Base-by-base conservation (phyloP, 2,329 filamentous ascomycete species). In the Clonostachys solani region DNA sequence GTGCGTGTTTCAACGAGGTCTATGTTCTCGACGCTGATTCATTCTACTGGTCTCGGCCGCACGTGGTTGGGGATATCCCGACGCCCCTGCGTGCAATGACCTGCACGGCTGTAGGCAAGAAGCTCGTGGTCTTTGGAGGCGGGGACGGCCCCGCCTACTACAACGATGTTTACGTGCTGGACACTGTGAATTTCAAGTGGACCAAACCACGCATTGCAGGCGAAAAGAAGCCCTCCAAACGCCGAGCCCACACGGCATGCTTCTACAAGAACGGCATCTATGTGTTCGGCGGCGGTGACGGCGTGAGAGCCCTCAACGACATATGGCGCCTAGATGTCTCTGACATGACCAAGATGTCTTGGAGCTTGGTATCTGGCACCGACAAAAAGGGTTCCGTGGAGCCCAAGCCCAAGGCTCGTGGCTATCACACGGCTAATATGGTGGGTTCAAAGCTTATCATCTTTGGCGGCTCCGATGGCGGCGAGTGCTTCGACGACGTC, bases 401-500 rank as follows among this genome's bases (percentile, higher is more conserved):
- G 48, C 58, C 62, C 43, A 73, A 73, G 42, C 84, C 84, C 17
- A 84, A 82, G 59, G 80, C 84, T 17, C 71, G 84, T 43, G 84
- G 84, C 45, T 87, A 87, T 60, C 84, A 87, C 62, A 87, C 84
- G 5, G 83, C 84, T 52, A 87, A 87, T 60, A 86, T 87, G 77
- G 83, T 87, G 40, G 83, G 83, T 52, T 78, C 77, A 64, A 87
- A 87, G 66, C 77, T 87, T 51, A 86, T 87, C 61, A 82, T 87
- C 56, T 87, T 80, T 60, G 84, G 84, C 37, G 84, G 84, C 34
- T 85, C 81, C 4, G 84, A 87, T 60, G 84, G 84, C 53, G 81
- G 81, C 45, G 83, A 87, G 64, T 87, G 84, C 65, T 87, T 87
- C 65, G 78, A 83, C 60, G 84, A 87, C 57, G 83, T 87, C 38